phyloP scores from a whole-genome alignment of 495 filamentous ascomycete species.

The Cladorrhinum samala region DNA sequence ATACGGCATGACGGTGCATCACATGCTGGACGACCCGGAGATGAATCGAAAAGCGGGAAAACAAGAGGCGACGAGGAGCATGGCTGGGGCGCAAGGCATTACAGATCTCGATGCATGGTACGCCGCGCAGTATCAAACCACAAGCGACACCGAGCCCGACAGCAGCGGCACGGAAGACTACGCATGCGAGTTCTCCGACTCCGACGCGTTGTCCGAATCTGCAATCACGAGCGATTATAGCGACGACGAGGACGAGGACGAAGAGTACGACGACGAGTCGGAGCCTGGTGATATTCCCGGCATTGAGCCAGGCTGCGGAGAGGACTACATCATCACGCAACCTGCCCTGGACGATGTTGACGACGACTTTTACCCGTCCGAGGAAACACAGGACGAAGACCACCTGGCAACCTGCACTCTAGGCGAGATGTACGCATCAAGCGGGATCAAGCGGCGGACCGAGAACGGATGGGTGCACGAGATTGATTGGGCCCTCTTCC shows the following conservation, averaged over 20 bases:
- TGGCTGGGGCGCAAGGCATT: conserved; percentile 16
- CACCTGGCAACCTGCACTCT: conserved; percentile 65
- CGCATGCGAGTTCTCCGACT: conserved; percentile 48
- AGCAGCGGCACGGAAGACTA: conserved; percentile 38
- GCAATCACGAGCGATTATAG: conserved; percentile 41
- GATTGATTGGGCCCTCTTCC: conserved; percentile 92
- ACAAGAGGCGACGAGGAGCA: conserved; percentile 16
- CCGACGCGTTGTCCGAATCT: conserved; percentile 40
- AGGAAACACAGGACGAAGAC: conserved; percentile 52
- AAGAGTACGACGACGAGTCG: conserved; percentile 35
- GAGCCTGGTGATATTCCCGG: conserved; percentile 83
- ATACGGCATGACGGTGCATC: conserved; percentile 92
- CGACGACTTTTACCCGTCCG: conserved; percentile 64
- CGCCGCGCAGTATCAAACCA: conserved; percentile 22
- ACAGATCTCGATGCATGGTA: conserved; percentile 29
- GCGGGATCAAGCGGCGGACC: conserved; percentile 68
- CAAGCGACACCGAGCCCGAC: conserved; percentile 29
- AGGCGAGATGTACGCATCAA: conserved; percentile 82
- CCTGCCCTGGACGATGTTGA: conserved; percentile 82
- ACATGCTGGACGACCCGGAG: conserved; percentile 83
- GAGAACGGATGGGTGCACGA: conserved; percentile 67
- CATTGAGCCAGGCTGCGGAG: conserved; percentile 65
- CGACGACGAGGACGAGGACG: conserved; percentile 28
- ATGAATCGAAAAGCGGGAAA: conserved; percentile 41
- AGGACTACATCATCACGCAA: conserved; percentile 70